These are phyloP conservation scores for Extremus antarcticus DNA, from an alignment of 495 filamentous ascomycete genomes.

Conservation along the genomic window DNA sequence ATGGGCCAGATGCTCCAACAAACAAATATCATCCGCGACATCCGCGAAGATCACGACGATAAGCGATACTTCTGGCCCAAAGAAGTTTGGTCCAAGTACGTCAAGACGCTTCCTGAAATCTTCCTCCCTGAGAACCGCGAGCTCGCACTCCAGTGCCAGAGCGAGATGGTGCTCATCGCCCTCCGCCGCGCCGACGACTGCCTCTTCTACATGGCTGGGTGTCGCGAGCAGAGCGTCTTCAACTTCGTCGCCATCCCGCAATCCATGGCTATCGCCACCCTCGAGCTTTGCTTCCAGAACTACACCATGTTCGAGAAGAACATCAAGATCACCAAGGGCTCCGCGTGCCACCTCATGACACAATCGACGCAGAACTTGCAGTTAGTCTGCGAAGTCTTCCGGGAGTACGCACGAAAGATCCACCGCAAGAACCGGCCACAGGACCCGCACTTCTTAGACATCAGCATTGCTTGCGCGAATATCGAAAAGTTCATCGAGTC, in stretches of 20 bases:
- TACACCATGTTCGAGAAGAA: constrained; percentile 76
- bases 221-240: constrained; percentile 97
- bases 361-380: constrained; percentile 82
- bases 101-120: constrained; percentile 77
- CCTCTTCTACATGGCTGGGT: constrained; percentile 90
- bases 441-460: constrained; percentile 88
- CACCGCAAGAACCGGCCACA: constrained; percentile 89
- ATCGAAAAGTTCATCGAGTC: constrained; percentile 96
- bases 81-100: constrained; percentile 92
- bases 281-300: constrained; percentile 88
- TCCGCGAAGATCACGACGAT: constrained; percentile 81
- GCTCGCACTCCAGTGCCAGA: constrained; percentile 75
- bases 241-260: constrained; percentile 99
- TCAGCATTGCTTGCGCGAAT: constrained; percentile 86
- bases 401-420: constrained; percentile 63
- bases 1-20: constrained; percentile 98
- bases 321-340: constrained; percentile 92
- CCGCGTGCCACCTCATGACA: constrained; percentile 83
- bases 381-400: constrained; percentile 69
- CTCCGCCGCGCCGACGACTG: constrained; percentile 84
- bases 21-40: constrained; percentile 95
- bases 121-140: constrained; percentile 72
- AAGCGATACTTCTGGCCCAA: constrained; percentile 80
- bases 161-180: constrained; percentile 87
- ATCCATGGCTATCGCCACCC: constrained; percentile 91